Base-by-base conservation (phyloP, 495 filamentous ascomycete species). In the Aspergillus saccharolyticus region DNA sequence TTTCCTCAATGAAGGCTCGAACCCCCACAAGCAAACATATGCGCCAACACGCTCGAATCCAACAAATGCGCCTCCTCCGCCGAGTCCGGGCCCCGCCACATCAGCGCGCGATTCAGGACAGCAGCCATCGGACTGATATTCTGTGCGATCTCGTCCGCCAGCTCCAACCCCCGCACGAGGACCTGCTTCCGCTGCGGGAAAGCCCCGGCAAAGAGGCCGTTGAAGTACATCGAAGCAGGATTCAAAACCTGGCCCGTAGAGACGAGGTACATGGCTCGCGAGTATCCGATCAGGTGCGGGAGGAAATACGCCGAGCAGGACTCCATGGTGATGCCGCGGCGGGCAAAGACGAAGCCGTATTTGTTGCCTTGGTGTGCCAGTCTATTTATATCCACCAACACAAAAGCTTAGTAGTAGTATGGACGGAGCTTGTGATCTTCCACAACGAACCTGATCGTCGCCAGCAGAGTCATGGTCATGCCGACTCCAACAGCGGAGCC, bases 401-500 rank as follows among this genome's bases (percentile, higher is more conserved):
- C n/a, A n/a, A n/a, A n/a, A n/a, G n/a, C n/a, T n/a, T n/a, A n/a
- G n/a, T n/a, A n/a, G n/a, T n/a, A 10, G 17, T 21, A 50, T 7
- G 19, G 7, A 45, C 21, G 33, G 12, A 1, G 17, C 12, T 6
- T 44, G 25, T 14, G 15, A 15, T 20, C 42, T 15, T 20, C 22
- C 15, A n/a, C 2, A 44, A 44, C 54, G 30, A 47, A 75, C 73
- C 73, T 72, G 50, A 88, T 82, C 42, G 72, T 76, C 55, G 80
- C 78, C 1, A 85, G 83, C 12, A 88, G 77, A 15, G 80, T 82
- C 83, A 86, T 85, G 12, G 84, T 88, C 66, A 87, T 85, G 5
- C 85, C 84, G 8, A 87, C 77, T 9, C 84, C 85, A 9, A 86
- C 85, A 19, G 85, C 85, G 43, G 78, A 80, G 49, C 85, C 85